Evolutionary conservation across 495 filamentous ascomycete genomes (phyloP).

Genomic region (Penicillium desertorum): DNA sequence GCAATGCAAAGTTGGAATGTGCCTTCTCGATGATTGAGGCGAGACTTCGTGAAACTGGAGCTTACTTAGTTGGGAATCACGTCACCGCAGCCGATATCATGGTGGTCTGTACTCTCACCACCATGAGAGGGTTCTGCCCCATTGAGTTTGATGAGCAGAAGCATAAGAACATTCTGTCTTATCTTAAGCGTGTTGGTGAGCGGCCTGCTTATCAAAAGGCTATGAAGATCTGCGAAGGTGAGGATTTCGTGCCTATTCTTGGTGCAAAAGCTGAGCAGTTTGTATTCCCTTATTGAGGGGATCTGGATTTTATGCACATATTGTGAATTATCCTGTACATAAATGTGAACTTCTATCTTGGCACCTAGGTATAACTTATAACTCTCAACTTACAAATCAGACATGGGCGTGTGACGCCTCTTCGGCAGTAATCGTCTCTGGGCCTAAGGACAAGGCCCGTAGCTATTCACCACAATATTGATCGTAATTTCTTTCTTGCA

Average conservation of each 20-base stretch:
- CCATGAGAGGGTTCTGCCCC: slow-evolving; percentile 50
- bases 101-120: slow-evolving; percentile 53
- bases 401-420: not conserved
- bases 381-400: not conserved
- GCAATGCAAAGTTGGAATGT: slow-evolving; percentile 19
- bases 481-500: not conserved
- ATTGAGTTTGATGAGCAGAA: slow-evolving; percentile 34
- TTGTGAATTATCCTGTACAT: not conserved
- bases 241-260: slow-evolving; percentile 31
- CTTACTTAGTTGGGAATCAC: slow-evolving; percentile 57
- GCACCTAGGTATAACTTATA: not conserved
- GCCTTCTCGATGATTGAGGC: slow-evolving; percentile 43
- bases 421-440: not conserved
- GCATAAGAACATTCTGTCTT: slow-evolving; percentile 28
- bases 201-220: slow-evolving; percentile 32
- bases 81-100: slow-evolving; percentile 65
- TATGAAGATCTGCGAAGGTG: slow-evolving; percentile 34
- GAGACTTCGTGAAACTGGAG: slow-evolving; percentile 39
- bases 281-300: slow-evolving; percentile 7
- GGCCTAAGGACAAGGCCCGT: not conserved
- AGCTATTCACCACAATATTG: not conserved
- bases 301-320: not conserved
- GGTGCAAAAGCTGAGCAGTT: slow-evolving; percentile 18
- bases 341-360: not conserved
- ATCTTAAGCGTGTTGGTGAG: slow-evolving; percentile 27